These are phyloP conservation scores for Fusarium cicatricum DNA, from an alignment of 2,329 filamentous ascomycete species.

Conservation along the genomic window DNA sequence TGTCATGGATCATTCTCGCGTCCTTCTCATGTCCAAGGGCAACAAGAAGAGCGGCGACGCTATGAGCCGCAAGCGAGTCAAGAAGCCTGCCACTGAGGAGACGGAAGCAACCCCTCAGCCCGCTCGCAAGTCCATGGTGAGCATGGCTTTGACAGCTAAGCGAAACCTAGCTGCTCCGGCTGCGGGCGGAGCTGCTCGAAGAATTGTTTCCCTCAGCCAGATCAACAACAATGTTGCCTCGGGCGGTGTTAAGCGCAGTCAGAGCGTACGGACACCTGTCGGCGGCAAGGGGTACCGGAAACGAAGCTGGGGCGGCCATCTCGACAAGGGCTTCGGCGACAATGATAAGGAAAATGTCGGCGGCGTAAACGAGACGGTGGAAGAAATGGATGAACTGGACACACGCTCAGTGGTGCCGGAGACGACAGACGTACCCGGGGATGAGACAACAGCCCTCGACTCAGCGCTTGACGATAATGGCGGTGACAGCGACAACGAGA, in stretches of 20 bases:
- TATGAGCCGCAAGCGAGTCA: conserved; percentile 67
- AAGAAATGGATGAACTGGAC: conserved; percentile 57
- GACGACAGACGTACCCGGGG: conserved; percentile 30
- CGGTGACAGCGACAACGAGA: conserved; percentile 60
- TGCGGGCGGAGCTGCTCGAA: conserved; percentile 68
- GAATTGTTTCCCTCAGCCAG: conserved; percentile 91
- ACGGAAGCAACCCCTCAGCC: conserved; percentile 36
- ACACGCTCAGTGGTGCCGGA: conserved; percentile 31
- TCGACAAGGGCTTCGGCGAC: conserved; percentile 59
- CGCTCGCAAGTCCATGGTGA: conserved; percentile 52
- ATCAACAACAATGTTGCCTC: conserved; percentile 78
- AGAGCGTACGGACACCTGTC: conserved; percentile 74
- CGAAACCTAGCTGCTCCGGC: conserved; percentile 56
- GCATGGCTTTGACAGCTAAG: conserved; percentile 63
- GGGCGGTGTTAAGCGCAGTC: conserved; percentile 76
- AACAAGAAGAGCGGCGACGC: conserved; percentile 58
- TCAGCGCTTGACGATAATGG: conserved; percentile 32
- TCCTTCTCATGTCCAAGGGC: conserved; percentile 80
- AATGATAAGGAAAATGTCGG: conserved; percentile 69
- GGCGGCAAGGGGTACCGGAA: conserved; percentile 64
- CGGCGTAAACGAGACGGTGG: conserved; percentile 68
- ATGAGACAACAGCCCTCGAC: conserved; percentile 39
- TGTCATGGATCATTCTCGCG: conserved; percentile 93
- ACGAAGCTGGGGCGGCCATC: conserved; percentile 71
- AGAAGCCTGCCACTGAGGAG: conserved; percentile 49